phyloP scores from a whole-genome alignment of 73 alveolate species.

The Symbiodinium natans region DNA sequence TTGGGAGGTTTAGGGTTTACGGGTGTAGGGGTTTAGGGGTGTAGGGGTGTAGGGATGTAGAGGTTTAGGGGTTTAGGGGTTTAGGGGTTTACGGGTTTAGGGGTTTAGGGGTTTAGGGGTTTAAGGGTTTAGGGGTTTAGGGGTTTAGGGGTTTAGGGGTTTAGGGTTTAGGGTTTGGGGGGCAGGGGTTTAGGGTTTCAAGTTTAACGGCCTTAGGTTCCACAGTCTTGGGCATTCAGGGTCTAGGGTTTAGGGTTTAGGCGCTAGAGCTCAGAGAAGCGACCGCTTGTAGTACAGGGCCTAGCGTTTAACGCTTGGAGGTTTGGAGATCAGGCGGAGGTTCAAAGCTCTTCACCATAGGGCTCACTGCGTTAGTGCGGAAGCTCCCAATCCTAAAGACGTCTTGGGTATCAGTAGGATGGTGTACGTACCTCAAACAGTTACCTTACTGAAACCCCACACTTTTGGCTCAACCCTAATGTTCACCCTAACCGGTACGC shows the following conservation, averaged over 20 bases:
- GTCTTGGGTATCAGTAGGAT: no score
- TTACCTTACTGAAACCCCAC: neutral
- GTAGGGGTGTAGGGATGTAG: neutral
- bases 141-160: no score
- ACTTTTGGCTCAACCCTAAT: neutral
- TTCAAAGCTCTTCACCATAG: no score
- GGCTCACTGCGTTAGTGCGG: no score
- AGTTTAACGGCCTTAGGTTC: neutral
- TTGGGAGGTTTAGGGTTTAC: neutral
- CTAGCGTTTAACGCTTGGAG: no score
- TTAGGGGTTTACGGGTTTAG: neutral
- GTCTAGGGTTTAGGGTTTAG: neutral
- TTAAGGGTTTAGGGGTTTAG: no score
- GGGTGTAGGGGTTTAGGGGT: neutral
- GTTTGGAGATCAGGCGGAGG: no score
- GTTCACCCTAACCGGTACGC: no score
- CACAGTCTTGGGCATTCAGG: neutral
- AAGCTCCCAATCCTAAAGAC: no score
- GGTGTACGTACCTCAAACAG: no score
- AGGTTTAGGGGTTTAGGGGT: neutral
- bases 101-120: neutral
- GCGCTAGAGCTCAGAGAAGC: no score
- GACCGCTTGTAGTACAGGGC: no score
- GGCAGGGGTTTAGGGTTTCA: neutral
- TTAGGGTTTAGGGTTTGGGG: neutral